Percentiles rank a stretch among this genome's conserved stretches.
phyloP scores from a whole-genome alignment of 305 asterid species.

The Petunia hybrid region DNA sequence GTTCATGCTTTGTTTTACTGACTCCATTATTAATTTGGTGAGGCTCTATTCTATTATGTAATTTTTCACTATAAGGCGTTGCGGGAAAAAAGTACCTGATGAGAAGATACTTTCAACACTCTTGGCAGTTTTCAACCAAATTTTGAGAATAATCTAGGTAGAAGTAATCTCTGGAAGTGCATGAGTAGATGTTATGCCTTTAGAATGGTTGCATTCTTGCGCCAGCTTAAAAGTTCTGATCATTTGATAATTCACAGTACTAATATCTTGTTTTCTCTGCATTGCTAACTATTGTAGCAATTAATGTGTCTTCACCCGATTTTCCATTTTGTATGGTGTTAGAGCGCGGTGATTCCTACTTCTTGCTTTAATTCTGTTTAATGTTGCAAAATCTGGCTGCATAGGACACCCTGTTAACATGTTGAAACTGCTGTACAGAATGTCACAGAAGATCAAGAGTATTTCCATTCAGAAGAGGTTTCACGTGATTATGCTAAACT shows the following conservation, averaged over 20 bases:
- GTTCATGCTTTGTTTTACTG: background rate
- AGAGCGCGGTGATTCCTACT: background rate
- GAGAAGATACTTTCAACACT: background rate
- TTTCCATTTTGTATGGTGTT: background rate
- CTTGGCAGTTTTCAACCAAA: slow-evolving; percentile 9
- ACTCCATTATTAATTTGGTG: background rate
- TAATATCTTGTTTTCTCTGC: background rate
- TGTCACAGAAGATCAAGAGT: slow-evolving; percentile 45
- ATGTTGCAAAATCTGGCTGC: background rate
- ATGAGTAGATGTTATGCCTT: background rate
- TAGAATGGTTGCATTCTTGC: background rate
- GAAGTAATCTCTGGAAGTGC: background rate
- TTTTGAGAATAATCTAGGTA: background rate
- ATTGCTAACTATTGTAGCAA: background rate
- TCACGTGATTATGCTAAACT: slow-evolving; percentile 47
- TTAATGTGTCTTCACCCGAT: background rate
- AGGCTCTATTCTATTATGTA: background rate
- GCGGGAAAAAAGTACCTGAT: background rate
- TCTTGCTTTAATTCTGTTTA: background rate
- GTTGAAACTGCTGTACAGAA: slow-evolving; percentile 43
- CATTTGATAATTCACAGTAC: background rate
- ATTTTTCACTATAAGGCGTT: background rate
- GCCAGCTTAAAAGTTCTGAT: background rate
- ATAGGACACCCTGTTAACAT: slow-evolving; percentile 7
- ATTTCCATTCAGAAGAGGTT: slow-evolving; percentile 41